Evolutionary conservation across 192 early-diverging fungal genomes (phyloP), one percentile per base, ranked within the genome.

Genomic region (Ambispora gerdemannii): DNA sequence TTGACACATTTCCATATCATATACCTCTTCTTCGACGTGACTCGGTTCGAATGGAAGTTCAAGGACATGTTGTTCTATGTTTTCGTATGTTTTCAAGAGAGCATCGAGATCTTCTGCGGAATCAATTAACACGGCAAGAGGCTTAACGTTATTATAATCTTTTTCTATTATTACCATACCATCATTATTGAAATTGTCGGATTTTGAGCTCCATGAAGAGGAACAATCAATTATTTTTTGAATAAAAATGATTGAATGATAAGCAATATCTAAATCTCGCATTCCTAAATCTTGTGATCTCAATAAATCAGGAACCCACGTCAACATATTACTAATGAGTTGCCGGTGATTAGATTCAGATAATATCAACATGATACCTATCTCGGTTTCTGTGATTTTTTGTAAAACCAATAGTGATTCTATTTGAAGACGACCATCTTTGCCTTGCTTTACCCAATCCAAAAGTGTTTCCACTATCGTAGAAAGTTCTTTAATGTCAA

Each of bases 341-440:
- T 56, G 67, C 10, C 20, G 53, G 15, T 70, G 53, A 24, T 27
- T 11, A 17, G 30, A n/a, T n/a, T 70, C n/a, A 7, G 51, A 32
- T 35, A 70, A 24, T 27, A 70, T 50, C n/a, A 58, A 38, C 50
- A 70, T 35, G 17, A 10, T 22, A 19, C 67, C 67, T 20, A 70
- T 55, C 51, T 70, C 67, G 22, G 55, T 70, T 38, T 59, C 67
- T 30, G 49, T 49, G n/a, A 70, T 43, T 58, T 70, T 58, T 19
- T 70, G 51, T 17, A 70, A 38, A 2, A 70, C 36, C 13, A 58
- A 22, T 13, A 70, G 31, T 31, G 67, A 53, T 38, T 43, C 49
- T 33, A 8, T 36, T 38, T 55, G 67, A 36, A 70, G 35, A n/a
- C 55, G 51, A 24, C 35, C 67, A 25, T 56, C 51, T 32, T 66